Evolutionary conservation across 306 rosid genomes (phyloP).

Genomic region (Dryas octopetala): DNA sequence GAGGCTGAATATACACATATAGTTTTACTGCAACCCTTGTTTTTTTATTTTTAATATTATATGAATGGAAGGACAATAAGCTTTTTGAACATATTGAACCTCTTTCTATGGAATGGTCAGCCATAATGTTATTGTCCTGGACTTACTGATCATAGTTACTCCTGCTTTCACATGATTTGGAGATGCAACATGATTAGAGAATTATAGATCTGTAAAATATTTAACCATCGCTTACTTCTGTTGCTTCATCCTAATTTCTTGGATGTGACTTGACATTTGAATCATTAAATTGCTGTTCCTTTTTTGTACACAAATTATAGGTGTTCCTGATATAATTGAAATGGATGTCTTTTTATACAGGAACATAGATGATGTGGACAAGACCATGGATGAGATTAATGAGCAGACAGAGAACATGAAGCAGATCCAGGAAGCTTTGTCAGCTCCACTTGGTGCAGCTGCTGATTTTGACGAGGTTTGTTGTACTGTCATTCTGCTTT

Average conservation of each 20-base stretch:
- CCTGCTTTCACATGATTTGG: background rate
- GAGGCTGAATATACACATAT: background rate
- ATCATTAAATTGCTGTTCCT: background rate
- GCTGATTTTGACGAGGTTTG: slow-evolving; percentile 95
- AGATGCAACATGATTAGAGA: background rate
- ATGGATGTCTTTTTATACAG: slow-evolving; percentile 37
- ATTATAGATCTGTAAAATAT: background rate
- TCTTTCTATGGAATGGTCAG: background rate
- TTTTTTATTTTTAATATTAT: background rate
- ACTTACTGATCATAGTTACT: background rate
- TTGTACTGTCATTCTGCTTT: slow-evolving; percentile 11
- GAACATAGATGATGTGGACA: slow-evolving; percentile 94
- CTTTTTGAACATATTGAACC: background rate
- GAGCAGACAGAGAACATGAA: slow-evolving; percentile 99
- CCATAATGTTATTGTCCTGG: background rate
- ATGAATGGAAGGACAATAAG: background rate
- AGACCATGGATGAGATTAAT: slow-evolving; percentile 98
- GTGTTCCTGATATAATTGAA: background rate
- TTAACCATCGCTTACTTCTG: background rate
- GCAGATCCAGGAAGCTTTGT: slow-evolving; percentile 93
- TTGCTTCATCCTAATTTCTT: background rate
- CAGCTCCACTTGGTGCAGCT: slow-evolving; percentile 82
- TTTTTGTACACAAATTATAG: background rate
- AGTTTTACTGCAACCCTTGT: background rate
- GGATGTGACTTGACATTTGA: background rate